A percentile compares a stretch with the other conserved stretches of the same genome.
These are phyloP conservation scores for Passiflora organensis DNA, from an alignment of 345 rosid genomes.

Conservation along the genomic window DNA sequence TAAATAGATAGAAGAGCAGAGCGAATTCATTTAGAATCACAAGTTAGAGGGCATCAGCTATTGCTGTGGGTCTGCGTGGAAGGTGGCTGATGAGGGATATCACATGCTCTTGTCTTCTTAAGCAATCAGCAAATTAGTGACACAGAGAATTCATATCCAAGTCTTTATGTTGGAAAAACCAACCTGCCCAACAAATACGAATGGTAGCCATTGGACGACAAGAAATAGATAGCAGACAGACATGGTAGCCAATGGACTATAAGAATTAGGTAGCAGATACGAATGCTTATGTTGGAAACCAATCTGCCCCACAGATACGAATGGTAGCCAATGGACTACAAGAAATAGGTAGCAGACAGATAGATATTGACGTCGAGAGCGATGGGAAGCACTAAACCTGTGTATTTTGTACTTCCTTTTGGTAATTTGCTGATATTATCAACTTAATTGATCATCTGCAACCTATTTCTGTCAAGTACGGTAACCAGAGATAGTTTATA, in stretches of 20 bases:
- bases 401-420: neutral
- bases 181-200: neutral
- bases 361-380: neutral
- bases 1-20: neutral
- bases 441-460: no score
- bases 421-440: no score
- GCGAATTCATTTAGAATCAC: neutral
- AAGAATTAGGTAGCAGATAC: neutral
- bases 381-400: neutral
- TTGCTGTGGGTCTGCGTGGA: neutral
- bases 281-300: neutral
- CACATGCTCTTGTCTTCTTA: constrained; percentile 11
- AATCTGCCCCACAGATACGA: neutral
- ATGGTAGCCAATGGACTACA: neutral
- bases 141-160: neutral
- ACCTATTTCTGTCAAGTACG: no score
- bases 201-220: neutral
- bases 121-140: no score
- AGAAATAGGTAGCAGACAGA: neutral
- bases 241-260: neutral
- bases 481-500: no score
- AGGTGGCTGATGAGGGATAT: neutral
- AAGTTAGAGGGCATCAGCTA: neutral
- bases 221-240: neutral
- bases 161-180: neutral